Evolutionary conservation across 805 yeast genomes (phyloP), one percentile per base, ranked within the genome.

Genomic region (Myxozyma vanderwaltii): DNA sequence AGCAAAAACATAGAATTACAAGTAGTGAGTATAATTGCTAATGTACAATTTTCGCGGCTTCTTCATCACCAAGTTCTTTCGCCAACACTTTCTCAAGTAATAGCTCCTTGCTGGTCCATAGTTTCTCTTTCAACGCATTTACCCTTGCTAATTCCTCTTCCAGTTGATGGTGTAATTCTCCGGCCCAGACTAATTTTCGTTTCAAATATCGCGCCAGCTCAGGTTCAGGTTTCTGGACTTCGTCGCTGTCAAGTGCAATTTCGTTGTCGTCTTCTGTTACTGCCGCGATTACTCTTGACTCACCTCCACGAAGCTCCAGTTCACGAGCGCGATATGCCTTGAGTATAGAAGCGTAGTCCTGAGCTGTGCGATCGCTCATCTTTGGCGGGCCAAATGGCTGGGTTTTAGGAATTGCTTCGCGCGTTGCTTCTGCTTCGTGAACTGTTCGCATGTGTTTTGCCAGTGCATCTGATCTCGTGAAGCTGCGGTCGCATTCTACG

Each of bases 391-490:
- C 58, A 38, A 43, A 57, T 27, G 54, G 44, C 24, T 52, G 46
- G 23, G 52, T 38, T 33, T 54, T 23, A 31, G 43, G 54, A 15
- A 24, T 19, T 2, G 55, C 40, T 31, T 51, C 55, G 43, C 55
- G 48, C 21, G 27, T 38, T 10, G 61, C 56, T 40, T 69, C 70
- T 13, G 72, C 74, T 56, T 82, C 83, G 69, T 86, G 91, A 0
- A 79, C 84, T 0, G 83, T 78, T 44, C 82, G 77, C 58, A 86
- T 76, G 71, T 88, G 92, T 63, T 82, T 81, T 19, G 84, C 79
- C 61, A 88, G 76, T 0, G 86, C 88, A 62, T 83, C 88, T 0
- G 84, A 76, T 54, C 86, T 71, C 0, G 83, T 79, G 67, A 85
- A 86, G 46, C 79, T 78, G 61, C 81, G 78, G 51, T 79, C 80